Evolutionary conservation across 306 rosid genomes (phyloP), one percentile per base, ranked within the genome.

Genomic region (Sophora flavescens): DNA sequence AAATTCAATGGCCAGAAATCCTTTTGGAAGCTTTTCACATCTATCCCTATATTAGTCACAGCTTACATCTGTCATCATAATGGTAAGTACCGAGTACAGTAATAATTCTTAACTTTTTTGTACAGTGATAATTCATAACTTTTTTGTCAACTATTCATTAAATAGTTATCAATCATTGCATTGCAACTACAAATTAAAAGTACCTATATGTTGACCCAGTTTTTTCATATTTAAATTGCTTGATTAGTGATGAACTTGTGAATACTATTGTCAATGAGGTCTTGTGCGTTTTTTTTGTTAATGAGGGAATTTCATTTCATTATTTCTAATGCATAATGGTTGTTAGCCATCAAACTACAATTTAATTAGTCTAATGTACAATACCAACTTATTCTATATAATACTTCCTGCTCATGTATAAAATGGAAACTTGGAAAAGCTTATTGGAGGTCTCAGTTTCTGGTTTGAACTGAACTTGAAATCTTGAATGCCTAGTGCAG

Each of bases 31-130:
- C 90, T 88, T 63, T 86, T 90, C 82, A 86, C 92, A 39, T 81
- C 91, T 48, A 66, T 86, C 71, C 92, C 92, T 10, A 48, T 90
- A 76, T 84, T 90, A 11, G 91, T 90, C 80, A 90, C 91, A 38
- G 86, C 95, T 47, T 90, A 88, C 77, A 90, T 88, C 74, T 90
- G 91, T 73, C 92, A 88, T 68, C 89, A 88, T 58, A 88, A 90
- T 70, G 74, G 92, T 90, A 75, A 82, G 89, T 44, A n/a, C n/a
- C n/a, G n/a, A n/a, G n/a, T n/a, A n/a, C n/a, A n/a, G n/a, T n/a
- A n/a, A n/a, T n/a, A n/a, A n/a, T n/a, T n/a, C n/a, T n/a, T n/a
- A n/a, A n/a, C n/a, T n/a, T n/a, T n/a, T n/a, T n/a, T n/a, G n/a
- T n/a, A n/a, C n/a, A n/a, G n/a, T n/a, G n/a, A n/a, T n/a, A n/a